Conservation (phyloP, 257 asterid genomes). For the Avicennia marina region DNA sequence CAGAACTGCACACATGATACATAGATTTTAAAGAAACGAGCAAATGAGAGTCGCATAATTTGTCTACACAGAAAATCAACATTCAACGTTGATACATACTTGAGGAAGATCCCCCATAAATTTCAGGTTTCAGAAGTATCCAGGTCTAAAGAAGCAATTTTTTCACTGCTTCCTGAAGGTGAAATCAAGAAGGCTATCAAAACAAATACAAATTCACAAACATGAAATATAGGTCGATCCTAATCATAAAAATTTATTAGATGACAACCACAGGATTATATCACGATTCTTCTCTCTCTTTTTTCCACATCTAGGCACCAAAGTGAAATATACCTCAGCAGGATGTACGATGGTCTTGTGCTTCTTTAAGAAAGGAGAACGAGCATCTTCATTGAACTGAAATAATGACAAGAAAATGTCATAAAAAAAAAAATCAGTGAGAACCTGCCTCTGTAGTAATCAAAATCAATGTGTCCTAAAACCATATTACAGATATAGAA, state of each 20-base stretch:
- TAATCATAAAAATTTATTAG: neutral
- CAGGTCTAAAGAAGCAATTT: no score
- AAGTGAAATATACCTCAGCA: conserved; percentile 69
- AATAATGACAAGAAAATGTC: conserved; percentile 6
- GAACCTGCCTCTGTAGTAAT: neutral
- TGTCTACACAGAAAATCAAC: no score
- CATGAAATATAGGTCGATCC: neutral
- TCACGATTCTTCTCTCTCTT: no score
- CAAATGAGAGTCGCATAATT: no score
- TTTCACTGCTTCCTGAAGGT: conserved; percentile 29
- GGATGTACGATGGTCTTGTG: conserved; percentile 95
- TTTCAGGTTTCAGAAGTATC: no score
- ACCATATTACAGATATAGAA: conserved; percentile 3
- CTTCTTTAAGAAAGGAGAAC: conserved; percentile 90
- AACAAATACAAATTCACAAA: neutral
- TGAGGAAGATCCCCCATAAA: no score
- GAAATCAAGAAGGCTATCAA: conserved; percentile 30
- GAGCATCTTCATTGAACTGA: conserved; percentile 93
- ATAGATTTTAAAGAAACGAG: no score
- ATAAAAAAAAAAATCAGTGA: neutral
- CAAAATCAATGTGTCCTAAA: conserved; percentile 20
- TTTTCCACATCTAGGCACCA: neutral
- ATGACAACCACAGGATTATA: neutral
- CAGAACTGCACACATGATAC: no score
- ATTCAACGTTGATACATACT: no score